Evolutionary conservation across 2,329 filamentous ascomycete genomes (phyloP), one percentile per base, ranked within the genome.

Genomic region (Berkeleyomyces basicola): DNA sequence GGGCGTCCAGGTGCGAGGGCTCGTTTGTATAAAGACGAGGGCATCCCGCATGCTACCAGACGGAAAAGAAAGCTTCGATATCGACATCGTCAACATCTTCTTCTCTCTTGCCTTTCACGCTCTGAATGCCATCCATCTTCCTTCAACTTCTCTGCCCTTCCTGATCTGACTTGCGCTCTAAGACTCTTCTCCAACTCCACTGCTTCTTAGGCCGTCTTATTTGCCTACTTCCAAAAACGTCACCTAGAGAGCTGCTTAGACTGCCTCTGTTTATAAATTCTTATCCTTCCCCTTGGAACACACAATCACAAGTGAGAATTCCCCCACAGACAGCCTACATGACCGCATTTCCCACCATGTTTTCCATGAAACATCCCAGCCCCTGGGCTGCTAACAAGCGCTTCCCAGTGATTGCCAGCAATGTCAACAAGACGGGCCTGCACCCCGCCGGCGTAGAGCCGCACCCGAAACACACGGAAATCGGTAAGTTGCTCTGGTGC

Each of bases 381-480:
- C 55, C 63, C 51, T n/a, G 14, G 49, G 44, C 43, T 9, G 39
- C 63, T 64, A 64, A 64, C 57, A 16, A 37, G 39, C 7, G 62
- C 55, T 23, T 67, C 58, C 36, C 67, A 81, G 79, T 83, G 79
- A 74, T 80, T 73, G 70, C 73, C 71, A 79, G 74, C 70, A 80
- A 78, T 72, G 82, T 96, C 72, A 96, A 96, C 84, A 92, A 91
- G 80, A 96, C 91, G 70, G 83, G 83, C 70, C 86, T 96, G 69
- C 90, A 96, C 82, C 91, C 91, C 67, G 79, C 84, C 74, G 91
- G 91, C 85, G 87, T 96, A 69, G 81, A 87, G 89, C 95, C 91
- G 67, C 80, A 85, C 39, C 81, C 81, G 71, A 87, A 95, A 74
- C 92, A 96, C 83, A 97, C 93, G 55, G 93, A 97, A 75, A 85